These are phyloP conservation scores for Neofusicoccum umdonicola DNA, from an alignment of 2,329 filamentous ascomycete species.

Conservation along the genomic window DNA sequence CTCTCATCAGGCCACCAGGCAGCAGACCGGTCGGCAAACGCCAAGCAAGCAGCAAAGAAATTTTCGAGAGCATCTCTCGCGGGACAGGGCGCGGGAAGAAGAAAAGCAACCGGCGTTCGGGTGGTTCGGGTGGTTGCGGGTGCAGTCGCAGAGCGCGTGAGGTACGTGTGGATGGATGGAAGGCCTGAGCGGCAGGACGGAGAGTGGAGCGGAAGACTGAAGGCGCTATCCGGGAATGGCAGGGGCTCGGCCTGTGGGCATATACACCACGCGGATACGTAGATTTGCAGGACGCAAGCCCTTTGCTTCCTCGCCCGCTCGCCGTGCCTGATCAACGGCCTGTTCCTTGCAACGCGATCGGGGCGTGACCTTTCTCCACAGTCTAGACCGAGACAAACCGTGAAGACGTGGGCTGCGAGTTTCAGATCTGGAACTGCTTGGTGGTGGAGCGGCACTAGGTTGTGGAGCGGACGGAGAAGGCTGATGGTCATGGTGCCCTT, in stretches of 20 bases:
- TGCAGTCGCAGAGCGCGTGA: neutral
- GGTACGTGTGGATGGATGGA: neutral
- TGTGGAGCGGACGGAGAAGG: neutral
- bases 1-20: neutral
- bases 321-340: neutral
- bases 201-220: neutral
- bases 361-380: neutral
- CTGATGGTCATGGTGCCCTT: constrained; percentile 1
- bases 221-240: neutral
- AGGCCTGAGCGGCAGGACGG: neutral
- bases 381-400: neutral
- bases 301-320: neutral
- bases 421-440: neutral
- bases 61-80: neutral
- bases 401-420: neutral
- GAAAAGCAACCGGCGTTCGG: neutral
- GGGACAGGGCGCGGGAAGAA: neutral
- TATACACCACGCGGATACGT: neutral
- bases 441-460: neutral
- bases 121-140: neutral
- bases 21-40: neutral
- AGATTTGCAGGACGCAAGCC: neutral
- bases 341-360: neutral
- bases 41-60: neutral
- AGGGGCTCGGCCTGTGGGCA: neutral